Conservation (phyloP, 2,329 filamentous ascomycete genomes). For the Cladosporium sp. region DNA sequence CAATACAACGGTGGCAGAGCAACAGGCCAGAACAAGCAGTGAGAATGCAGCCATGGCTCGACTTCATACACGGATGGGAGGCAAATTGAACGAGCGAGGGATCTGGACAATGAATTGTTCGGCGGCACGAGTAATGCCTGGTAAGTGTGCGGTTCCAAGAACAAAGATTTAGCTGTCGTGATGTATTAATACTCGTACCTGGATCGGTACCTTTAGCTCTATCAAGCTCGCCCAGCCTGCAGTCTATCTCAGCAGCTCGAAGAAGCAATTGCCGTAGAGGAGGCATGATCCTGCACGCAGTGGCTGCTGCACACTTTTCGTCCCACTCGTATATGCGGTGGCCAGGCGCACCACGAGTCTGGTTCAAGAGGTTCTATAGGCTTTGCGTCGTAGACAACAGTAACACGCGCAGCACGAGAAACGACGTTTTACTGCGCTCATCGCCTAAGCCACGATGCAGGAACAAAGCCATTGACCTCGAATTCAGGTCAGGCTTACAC, state of each 20-base stretch:
- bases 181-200: conserved; percentile 2
- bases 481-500: not conserved
- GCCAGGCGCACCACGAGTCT: not conserved
- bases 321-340: not conserved
- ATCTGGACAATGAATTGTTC: not conserved
- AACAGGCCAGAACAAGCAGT: not conserved
- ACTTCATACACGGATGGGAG: not conserved
- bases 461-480: conserved; percentile 1
- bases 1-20: not conserved
- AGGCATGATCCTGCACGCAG: not conserved
- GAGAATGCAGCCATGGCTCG: not conserved
- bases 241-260: not conserved
- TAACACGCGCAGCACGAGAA: not conserved
- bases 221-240: not conserved
- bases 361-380: not conserved
- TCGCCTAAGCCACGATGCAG: conserved; percentile 8
- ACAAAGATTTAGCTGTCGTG: not conserved
- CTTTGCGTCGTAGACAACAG: not conserved
- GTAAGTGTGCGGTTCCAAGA: not conserved
- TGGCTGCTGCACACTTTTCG: conserved; percentile 12
- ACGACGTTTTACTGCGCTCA: not conserved
- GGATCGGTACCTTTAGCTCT: not conserved
- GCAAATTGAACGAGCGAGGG: not conserved
- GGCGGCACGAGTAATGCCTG: not conserved
- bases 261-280: not conserved